Evolutionary conservation across 352 stramenopile species (phyloP), one percentile per base, ranked within the genome.

Genomic region (Phytophthora sp.): DNA sequence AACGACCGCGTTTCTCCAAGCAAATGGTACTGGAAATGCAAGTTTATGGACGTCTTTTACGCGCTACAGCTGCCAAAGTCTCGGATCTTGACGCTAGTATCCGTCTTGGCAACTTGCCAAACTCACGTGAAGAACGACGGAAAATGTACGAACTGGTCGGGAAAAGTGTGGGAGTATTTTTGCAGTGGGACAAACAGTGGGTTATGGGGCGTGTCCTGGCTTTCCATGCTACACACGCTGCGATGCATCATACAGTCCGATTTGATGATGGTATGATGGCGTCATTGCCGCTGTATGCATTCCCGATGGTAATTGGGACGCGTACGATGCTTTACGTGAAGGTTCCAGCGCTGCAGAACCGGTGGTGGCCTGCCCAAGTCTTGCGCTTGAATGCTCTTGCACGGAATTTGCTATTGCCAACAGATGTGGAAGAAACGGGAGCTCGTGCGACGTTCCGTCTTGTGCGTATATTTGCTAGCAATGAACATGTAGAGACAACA

Each of bases 1-100:
- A 88, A 47, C 88, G 80, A 36, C 82, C 89, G 52, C 80, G 86
- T 0, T 90, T 93, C 24, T 93, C 85, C 2, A 93, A 92, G 66
- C 87, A 94, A 63, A 93, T 95, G 85, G 71, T 93, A 46, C 61
- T 92, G 30, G 87, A 93, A 29, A 93, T 95, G 80, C 84, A 93
- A 66, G 44, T 91, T 7, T 91, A 92, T 50, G 84, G 87, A 13
- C 74, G 76, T 18, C 65, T 93, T 23, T 63, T 95, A 29, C 82
- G 84, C 2, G 69, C 76, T 0, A 91, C 84, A 9, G 76, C 84
- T n/a, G 84, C 79, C 0, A 93, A 90, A 67, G 71, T 84, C 16
- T 66, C 80, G 16, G 78, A 93, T 62, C 21, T 77, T 2, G 61
- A 88, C 20, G 63, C 76, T 24, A 65, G 67, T 7, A 74, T 74